A percentile compares a stretch with the other conserved stretches of the same genome.
Evolutionary conservation across 169 alveolate species (phyloP).

Genomic region (Perkinsus chesapeaki): DNA sequence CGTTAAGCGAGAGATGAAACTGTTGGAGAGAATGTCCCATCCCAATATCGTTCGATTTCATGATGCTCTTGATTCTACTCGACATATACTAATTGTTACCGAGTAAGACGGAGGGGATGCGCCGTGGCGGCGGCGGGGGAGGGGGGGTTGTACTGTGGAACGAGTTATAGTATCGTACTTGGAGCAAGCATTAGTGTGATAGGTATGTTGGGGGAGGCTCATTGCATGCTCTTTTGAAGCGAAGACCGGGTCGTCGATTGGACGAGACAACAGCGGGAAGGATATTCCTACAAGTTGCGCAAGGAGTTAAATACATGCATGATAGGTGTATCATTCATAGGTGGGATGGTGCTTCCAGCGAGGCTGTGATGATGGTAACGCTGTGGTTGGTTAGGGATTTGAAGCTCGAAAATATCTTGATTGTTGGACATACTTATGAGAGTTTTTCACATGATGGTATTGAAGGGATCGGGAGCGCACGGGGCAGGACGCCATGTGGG

Average conservation of each 20-base stretch:
- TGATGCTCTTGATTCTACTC: slow-evolving; percentile 48
- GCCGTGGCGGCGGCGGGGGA: too few relatives aligned
- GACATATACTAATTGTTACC: slow-evolving; percentile 42
- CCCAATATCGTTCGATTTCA: slow-evolving; percentile 45
- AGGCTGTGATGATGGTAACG: background rate
- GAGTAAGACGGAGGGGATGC: slow-evolving; percentile 35
- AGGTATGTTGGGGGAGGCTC: slow-evolving; percentile 42
- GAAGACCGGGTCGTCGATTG: slow-evolving; percentile 42
- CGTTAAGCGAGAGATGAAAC: slow-evolving; percentile 54
- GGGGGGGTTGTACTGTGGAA: too few relatives aligned
- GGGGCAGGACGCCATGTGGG: background rate
- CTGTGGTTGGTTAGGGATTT: slow-evolving; percentile 37
- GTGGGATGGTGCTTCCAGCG: background rate
- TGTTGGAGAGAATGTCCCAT: slow-evolving; percentile 49
- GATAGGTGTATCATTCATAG: slow-evolving; percentile 47
- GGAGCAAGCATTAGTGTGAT: background rate
- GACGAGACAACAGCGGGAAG: slow-evolving; percentile 56
- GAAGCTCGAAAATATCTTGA: slow-evolving; percentile 63
- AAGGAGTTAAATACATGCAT: slow-evolving; percentile 57
- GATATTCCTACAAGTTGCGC: slow-evolving; percentile 49
- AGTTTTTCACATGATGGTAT: background rate
- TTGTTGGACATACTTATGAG: slow-evolving; percentile 37
- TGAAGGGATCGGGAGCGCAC: background rate
- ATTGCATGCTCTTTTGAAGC: slow-evolving; percentile 46
- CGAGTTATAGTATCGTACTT: background rate